A percentile compares a stretch with the other conserved stretches of the same genome.
Conservation (phyloP, 257 asterid species). For the Ballota nigra region DNA sequence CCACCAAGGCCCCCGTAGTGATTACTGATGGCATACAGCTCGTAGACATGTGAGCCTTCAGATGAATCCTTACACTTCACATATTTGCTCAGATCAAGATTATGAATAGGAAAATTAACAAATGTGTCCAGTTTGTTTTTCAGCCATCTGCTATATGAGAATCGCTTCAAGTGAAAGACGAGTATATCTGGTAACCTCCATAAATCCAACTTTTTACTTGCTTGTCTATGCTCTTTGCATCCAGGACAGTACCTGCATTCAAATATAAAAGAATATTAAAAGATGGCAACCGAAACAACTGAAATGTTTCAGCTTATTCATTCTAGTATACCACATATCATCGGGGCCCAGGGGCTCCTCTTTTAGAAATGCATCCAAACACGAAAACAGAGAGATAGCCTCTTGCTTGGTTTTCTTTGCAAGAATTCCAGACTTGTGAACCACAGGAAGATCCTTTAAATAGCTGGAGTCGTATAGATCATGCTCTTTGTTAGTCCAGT, state of each 20-base stretch:
- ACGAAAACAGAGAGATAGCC: conserved; percentile 85
- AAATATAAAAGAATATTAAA: conserved; percentile 5
- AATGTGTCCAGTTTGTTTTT: conserved; percentile 91
- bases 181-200: conserved; percentile 94
- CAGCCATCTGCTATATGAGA: conserved; percentile 87
- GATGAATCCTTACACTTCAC: conserved; percentile 58
- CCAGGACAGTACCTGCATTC: conserved; percentile 85
- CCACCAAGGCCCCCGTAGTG: conserved; percentile 99
- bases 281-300: conserved; percentile 17
- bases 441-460: conserved; percentile 80
- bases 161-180: conserved; percentile 85
- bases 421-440: conserved; percentile 69
- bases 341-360: conserved; percentile 99
- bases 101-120: conserved; percentile 79
- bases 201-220: conserved; percentile 85
- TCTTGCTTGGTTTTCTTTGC: conserved; percentile 87
- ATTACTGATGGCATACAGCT: conserved; percentile 89
- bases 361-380: conserved; percentile 89
- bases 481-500: conserved; percentile 77
- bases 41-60: conserved; percentile 66
- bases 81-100: conserved; percentile 81
- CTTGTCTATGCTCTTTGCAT: conserved; percentile 95
- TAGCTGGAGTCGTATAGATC: conserved; percentile 66
- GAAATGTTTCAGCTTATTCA: not conserved
- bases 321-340: conserved; percentile 81